Base-by-base conservation (phyloP, 768 basidiomycete genomes). In the Strobilomyces dryophilus region DNA sequence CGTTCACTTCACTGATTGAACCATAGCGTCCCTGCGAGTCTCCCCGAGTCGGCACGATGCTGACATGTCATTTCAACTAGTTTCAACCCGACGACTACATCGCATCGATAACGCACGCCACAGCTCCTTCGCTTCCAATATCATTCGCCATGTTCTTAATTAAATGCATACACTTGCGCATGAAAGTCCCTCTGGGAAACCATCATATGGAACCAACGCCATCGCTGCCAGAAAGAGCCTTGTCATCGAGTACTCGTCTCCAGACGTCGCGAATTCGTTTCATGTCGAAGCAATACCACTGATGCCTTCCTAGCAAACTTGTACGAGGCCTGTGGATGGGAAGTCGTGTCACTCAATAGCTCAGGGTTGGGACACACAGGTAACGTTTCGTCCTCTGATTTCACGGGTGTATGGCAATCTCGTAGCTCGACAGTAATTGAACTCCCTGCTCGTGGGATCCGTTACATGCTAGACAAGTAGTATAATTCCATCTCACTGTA, bases 301-400 rank as follows among this genome's bases (percentile, higher is more conserved):
- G 95, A 95, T n/a, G 87, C 91, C 0, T 97, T 97, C 75, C 71
- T 98, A 53, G 76, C 82, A 10, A 98, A 98, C 71, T 62, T 98
- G 39, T 95, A 98, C 77, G 87, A 85, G 65, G 80, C 91, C 8
- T 92, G 87, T 62, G 95, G 95, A 15, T 98, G 92, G 94, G 81
- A 92, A 8, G 93, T 95, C n/a, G 70, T 81, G 35, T 80, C 88
- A 2, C 75, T 98, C 71, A 99, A 99, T 99, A 99, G 67, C 80
- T 98, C 15, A 95, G 95, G 2, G 95, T 66, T 98, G 95, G 95
- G 95, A 95, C 21, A 98, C 94, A 40, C 95, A 98, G 80, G 94
- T 92, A 36, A 66, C 15, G 0, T 20, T 17, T 14, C 27, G 12
- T 18, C 24, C 12, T 26, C n/a, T n/a, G n/a, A n/a, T n/a, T n/a